phyloP scores from a whole-genome alignment of 2,329 filamentous ascomycete genomes.

The Fusarium nematophilum region DNA sequence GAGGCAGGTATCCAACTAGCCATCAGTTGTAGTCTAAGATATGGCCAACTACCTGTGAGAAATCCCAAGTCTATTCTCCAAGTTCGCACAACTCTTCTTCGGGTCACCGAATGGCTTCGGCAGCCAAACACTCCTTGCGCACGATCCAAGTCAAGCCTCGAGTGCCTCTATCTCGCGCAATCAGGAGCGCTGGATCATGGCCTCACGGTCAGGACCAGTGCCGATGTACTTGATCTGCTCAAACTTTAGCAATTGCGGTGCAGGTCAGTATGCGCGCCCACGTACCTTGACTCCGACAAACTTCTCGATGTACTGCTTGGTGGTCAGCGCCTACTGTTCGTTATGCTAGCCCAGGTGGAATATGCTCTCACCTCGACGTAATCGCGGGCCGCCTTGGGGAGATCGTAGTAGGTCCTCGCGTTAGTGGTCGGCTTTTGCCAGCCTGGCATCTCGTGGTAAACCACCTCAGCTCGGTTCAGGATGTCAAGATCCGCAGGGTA shows the following conservation, averaged over 20 bases:
- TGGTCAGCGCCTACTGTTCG: conserved; percentile 21
- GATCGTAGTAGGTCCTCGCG: conserved; percentile 68
- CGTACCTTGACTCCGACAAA: conserved; percentile 68
- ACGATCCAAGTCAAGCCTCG: conserved; percentile 21
- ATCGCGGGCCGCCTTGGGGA: conserved; percentile 71
- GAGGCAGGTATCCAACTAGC: conserved; percentile 19
- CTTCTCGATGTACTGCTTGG: conserved; percentile 68
- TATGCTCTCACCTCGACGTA: conserved; percentile 65
- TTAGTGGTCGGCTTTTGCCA: conserved; percentile 75
- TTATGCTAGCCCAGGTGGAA: conserved; percentile 21
- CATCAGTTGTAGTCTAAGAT: conserved; percentile 22
- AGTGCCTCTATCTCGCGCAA: conserved; percentile 18
- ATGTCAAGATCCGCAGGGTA: conserved; percentile 73
- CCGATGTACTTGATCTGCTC: conserved; percentile 69
- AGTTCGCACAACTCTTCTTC: conserved; percentile 20
- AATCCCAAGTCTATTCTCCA: conserved; percentile 21
- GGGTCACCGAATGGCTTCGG: conserved; percentile 18
- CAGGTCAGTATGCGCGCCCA: conserved; percentile 21
- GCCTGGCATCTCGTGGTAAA: conserved; percentile 75
- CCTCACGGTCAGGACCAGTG: conserved; percentile 72
- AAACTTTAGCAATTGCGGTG: conserved; percentile 33
- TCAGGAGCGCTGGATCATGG: conserved; percentile 63
- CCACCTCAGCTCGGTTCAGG: conserved; percentile 69
- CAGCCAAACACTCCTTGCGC: conserved; percentile 20
- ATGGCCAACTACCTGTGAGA: conserved; percentile 17